Base-by-base conservation (phyloP, 1,139 yeast genomes). In the Geotrichum citri-aurantii region DNA sequence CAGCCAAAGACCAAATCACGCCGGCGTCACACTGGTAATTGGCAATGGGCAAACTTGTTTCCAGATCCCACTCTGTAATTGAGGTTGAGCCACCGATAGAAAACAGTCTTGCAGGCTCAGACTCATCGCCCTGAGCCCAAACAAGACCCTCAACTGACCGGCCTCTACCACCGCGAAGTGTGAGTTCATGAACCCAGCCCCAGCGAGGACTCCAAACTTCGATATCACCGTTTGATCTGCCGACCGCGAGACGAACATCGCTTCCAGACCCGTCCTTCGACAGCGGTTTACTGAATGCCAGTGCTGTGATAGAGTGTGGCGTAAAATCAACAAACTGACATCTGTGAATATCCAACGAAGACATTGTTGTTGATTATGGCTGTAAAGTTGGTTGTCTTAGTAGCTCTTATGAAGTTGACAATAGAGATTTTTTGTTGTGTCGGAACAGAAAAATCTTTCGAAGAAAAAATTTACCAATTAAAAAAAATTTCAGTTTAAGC, bases 1-100 rank as follows among this genome's bases (percentile, higher is more conserved):
- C 82, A 8, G 88, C 85, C 57, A 92, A 75, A 11, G 96, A 88
- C 99, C 99, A 95, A 61, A 91, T 87, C 21, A 90, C 85, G 42
- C 98, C 98, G 1, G 96, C 89, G 70, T 92, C 91, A 75, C 97
- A 89, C 71, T 92, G 97, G 68, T 85, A 85, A 71, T 91, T 88
- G 55, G 79, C 78, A 58, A 82, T 70, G 1, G 97, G 96, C 60
- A 81, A 75, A 8, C 95, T 90, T 0, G 89, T 84, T 6, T 76
- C 66, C 59, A 92, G 74, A 69, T 92, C 88, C 99, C 99, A 95
- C 72, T 95, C 99, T 1, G 97, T 91, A 56, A 95, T 78, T 58
- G 81, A 81, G 5, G 97, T 88, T 0, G 97, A 89, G 10, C 97
- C 98, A 57, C 98, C 99, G 64, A 92, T 89, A 48, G 96, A 86